Evolutionary conservation across 2,329 filamentous ascomycete species (phyloP).

Genomic region (Macroventuria anomochaeta): DNA sequence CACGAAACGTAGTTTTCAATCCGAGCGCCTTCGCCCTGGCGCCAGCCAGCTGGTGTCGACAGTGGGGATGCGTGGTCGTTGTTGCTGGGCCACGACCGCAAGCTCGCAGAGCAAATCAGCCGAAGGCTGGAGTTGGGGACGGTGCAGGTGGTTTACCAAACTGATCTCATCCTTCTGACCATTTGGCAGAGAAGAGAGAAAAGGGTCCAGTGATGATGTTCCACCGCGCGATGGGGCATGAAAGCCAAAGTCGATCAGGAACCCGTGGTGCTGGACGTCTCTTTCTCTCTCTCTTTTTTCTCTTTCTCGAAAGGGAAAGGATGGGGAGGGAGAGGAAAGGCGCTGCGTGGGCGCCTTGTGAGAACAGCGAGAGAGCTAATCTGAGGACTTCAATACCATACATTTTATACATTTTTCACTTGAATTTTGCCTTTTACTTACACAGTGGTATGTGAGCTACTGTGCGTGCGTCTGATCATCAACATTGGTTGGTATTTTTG

Average conservation of each 20-base stretch:
- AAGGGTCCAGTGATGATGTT: slow-evolving; percentile 45
- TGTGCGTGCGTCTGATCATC: too few species aligned
- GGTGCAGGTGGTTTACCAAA: slow-evolving; percentile 9
- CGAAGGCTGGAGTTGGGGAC: too few species aligned
- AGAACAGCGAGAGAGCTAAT: slow-evolving; percentile 47
- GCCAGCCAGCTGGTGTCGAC: too few species aligned
- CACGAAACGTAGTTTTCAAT: slow-evolving; percentile 46
- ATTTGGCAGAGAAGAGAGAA: slow-evolving; percentile 20
- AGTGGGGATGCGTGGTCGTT: slow-evolving; percentile 37
- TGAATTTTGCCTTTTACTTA: too few species aligned
- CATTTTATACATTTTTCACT: too few species aligned
- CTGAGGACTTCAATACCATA: slow-evolving; percentile 46
- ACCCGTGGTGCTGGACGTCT: slow-evolving; percentile 25
- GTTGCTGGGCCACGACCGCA: slow-evolving; percentile 29
- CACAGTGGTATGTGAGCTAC: too few species aligned
- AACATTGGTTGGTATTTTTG: too few species aligned
- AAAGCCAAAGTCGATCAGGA: slow-evolving; percentile 47
- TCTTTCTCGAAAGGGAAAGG: too few species aligned
- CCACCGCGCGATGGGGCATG: slow-evolving; percentile 33
- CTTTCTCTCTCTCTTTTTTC: too few species aligned
- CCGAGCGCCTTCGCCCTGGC: slow-evolving; percentile 38
- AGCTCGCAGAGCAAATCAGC: too few species aligned
- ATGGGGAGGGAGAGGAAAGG: slow-evolving; percentile 10
- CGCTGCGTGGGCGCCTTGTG: slow-evolving; percentile 35
- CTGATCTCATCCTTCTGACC: slow-evolving; percentile 15